Evolutionary conservation across 176 grass and related monocot genomes (phyloP).

Genomic region (Carex cristatella): DNA sequence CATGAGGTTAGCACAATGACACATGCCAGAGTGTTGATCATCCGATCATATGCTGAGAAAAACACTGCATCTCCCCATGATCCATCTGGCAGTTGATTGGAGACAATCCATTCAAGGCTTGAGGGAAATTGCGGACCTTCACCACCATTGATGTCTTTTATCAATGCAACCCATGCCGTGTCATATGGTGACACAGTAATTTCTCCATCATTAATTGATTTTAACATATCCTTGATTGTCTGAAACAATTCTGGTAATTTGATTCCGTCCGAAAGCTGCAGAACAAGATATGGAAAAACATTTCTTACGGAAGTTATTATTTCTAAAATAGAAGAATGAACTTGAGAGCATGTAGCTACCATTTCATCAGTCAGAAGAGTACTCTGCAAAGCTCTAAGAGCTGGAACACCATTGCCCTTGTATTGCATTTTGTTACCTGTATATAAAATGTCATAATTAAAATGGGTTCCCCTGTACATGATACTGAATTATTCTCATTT

Average conservation of each 20-base stretch:
- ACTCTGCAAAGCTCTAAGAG: neutral
- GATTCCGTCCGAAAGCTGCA: neutral
- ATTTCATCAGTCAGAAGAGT: neutral
- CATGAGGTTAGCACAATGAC: conserved; percentile 51
- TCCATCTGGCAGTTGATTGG: conserved; percentile 42
- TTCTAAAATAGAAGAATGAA: neutral
- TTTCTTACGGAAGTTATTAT: neutral
- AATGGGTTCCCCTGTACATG: neutral
- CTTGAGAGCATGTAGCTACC: neutral
- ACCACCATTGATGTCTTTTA: conserved; percentile 2
- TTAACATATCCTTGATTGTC: conserved; percentile 16
- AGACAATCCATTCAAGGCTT: conserved; percentile 48
- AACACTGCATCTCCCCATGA: conserved; percentile 44
- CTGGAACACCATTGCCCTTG: neutral
- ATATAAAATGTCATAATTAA: neutral
- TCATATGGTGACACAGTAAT: conserved; percentile 50
- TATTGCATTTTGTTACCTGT: neutral
- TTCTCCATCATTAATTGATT: conserved; percentile 27
- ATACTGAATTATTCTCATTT: neutral
- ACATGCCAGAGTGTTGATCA: conserved; percentile 57
- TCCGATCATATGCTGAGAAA: conserved; percentile 39
- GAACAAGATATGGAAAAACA: neutral
- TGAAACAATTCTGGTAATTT: conserved; percentile 1
- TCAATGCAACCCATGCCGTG: conserved; percentile 55
- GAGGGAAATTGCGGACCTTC: conserved; percentile 38